These are phyloP conservation scores for Starmerella cellae DNA, from an alignment of 805 yeast genomes.

Conservation along the genomic window DNA sequence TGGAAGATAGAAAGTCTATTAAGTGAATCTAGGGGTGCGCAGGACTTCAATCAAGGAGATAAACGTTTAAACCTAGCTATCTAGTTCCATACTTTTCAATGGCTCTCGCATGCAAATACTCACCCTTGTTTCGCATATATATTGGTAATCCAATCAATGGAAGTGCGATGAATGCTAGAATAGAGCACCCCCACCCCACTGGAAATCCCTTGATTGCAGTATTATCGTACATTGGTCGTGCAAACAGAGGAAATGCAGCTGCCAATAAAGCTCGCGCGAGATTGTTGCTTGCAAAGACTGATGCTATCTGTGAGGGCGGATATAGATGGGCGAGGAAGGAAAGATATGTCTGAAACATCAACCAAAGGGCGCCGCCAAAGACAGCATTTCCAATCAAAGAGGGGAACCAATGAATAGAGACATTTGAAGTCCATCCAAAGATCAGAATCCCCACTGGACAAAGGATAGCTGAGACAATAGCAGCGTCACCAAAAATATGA, in stretches of 20 bases:
- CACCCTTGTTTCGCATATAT: slow-evolving; percentile 12
- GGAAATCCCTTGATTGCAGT: slow-evolving; percentile 34
- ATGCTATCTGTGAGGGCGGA: slow-evolving; percentile 37
- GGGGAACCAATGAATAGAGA: slow-evolving; percentile 39
- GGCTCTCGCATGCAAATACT: slow-evolving; percentile 7
- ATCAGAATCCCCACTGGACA: slow-evolving; percentile 43
- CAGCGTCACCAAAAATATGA: slow-evolving; percentile 19
- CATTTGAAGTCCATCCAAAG: slow-evolving; percentile 45
- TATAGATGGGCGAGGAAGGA: slow-evolving; percentile 39
- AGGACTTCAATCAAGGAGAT: too few relatives aligned
- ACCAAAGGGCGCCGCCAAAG: slow-evolving; percentile 32
- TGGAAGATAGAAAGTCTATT: too few relatives aligned
- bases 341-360: slow-evolving; percentile 40
- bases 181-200: slow-evolving; percentile 45
- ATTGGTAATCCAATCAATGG: slow-evolving; percentile 38
- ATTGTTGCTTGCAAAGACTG: slow-evolving; percentile 47
- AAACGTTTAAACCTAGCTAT: too few relatives aligned
- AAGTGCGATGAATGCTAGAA: slow-evolving; percentile 34
- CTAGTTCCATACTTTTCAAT: slow-evolving; percentile 8
- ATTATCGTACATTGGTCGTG: slow-evolving; percentile 41
- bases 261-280: slow-evolving; percentile 41
- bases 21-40: too few relatives aligned
- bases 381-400: slow-evolving; percentile 35
- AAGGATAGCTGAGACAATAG: slow-evolving; percentile 32
- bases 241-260: slow-evolving; percentile 51